These are phyloP conservation scores for Debaryomyces hansenii DNA, from an alignment of 805 yeast species.

Conservation along the genomic window DNA sequence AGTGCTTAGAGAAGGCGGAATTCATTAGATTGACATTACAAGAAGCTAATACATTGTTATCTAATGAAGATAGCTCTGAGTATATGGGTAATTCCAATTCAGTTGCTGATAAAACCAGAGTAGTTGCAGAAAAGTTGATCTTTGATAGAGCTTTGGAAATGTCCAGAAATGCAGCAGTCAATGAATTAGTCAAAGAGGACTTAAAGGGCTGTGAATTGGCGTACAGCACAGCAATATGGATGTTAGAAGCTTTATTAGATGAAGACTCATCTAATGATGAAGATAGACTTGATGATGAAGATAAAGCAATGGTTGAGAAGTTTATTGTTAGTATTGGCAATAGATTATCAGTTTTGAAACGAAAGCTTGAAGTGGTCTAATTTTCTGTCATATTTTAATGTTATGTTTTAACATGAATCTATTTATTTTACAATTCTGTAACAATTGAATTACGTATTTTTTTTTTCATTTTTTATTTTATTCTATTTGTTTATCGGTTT, in stretches of 20 bases:
- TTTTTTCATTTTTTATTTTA: neutral
- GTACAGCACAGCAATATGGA: constrained; percentile 92
- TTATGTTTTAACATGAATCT: too few species aligned
- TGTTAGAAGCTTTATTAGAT: constrained; percentile 84
- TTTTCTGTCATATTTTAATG: neutral
- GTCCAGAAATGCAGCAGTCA: constrained; percentile 86
- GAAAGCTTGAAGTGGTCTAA: constrained; percentile 41
- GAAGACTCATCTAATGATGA: constrained; percentile 31
- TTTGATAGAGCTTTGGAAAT: constrained; percentile 94
- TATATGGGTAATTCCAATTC: neutral
- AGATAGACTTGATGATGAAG: constrained; percentile 65
- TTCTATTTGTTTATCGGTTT: neutral
- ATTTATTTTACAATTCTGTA: too few species aligned
- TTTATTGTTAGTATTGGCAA: constrained; percentile 82
- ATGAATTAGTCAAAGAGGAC: constrained; percentile 76
- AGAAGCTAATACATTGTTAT: constrained; percentile 44
- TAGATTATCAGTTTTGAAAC: constrained; percentile 69
- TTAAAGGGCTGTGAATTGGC: constrained; percentile 78
- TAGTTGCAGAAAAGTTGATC: constrained; percentile 78
- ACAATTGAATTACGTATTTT: neutral
- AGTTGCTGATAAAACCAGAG: constrained; percentile 14
- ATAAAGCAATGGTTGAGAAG: constrained; percentile 70
- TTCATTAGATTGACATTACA: constrained; percentile 58
- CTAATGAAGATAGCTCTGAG: constrained; percentile 9
- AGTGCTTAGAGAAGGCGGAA: constrained; percentile 86